phyloP scores from a whole-genome alignment of 331 rosid genomes.

The Pyracantha coccinea region DNA sequence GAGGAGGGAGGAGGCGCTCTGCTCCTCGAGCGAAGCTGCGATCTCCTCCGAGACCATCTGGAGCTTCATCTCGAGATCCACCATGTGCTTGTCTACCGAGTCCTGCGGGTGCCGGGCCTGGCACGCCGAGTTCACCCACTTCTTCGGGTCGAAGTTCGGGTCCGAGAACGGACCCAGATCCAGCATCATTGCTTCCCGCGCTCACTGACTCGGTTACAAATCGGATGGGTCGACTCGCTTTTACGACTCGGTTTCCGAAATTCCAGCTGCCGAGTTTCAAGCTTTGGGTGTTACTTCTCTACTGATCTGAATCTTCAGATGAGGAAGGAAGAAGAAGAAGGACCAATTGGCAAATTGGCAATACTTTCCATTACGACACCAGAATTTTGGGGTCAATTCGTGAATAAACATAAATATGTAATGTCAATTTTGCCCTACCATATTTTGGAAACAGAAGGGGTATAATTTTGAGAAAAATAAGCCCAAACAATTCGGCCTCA shows the following conservation, averaged over 20 bases:
- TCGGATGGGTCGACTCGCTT: constrained; percentile 5
- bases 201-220: not conserved
- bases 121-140: constrained; percentile 87
- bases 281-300: not conserved
- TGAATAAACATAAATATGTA: not conserved
- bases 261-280: not conserved
- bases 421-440: not conserved
- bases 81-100: constrained; percentile 69
- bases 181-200: constrained; percentile 46
- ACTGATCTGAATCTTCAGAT: not conserved
- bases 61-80: constrained; percentile 89
- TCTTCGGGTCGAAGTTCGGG: constrained; percentile 82
- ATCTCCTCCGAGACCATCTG: constrained; percentile 95
- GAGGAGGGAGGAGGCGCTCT: constrained; percentile 83
- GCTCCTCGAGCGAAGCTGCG: constrained; percentile 88
- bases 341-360: not conserved
- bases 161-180: constrained; percentile 88
- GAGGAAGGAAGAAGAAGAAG: not conserved
- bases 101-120: constrained; percentile 89
- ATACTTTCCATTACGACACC: not conserved
- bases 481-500: not conserved
- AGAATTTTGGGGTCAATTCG: not conserved
- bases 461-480: too few relatives aligned
- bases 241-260: not conserved
- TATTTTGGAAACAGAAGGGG: too few relatives aligned